Percentiles rank a stretch among this genome's conserved stretches.
phyloP scores from a whole-genome alignment of 805 yeast species.

The Saturnispora kantuleensis region DNA sequence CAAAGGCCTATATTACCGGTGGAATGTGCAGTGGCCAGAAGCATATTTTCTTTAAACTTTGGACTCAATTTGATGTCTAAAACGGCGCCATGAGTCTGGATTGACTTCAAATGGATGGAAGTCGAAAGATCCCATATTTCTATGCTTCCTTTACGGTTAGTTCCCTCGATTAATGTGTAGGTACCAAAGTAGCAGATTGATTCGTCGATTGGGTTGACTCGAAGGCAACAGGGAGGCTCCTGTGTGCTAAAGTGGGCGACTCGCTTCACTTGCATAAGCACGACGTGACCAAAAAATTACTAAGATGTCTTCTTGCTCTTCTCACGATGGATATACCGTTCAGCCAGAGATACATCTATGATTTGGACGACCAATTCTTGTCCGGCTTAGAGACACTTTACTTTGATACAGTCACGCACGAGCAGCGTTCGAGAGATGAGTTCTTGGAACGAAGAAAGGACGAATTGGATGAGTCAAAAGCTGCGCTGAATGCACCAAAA shows the following conservation, averaged over 20 bases:
- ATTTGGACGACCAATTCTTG: conserved; percentile 31
- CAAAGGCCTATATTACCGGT: conserved; percentile 68
- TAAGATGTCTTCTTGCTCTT: not conserved
- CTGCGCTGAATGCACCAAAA: not conserved
- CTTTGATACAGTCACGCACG: conserved; percentile 42
- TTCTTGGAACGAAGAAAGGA: conserved; percentile 13
- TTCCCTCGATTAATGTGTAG: conserved; percentile 56
- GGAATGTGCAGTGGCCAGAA: conserved; percentile 63
- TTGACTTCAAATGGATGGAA: conserved; percentile 11
- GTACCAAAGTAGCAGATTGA: conserved; percentile 61
- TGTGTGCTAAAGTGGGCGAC: conserved; percentile 31
- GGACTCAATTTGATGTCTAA: conserved; percentile 69
- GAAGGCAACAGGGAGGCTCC: conserved; percentile 78
- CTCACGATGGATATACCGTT: conserved; percentile 8
- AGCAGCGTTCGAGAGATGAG: conserved; percentile 18
- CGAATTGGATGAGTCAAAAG: conserved; percentile 5
- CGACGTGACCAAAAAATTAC: not conserved
- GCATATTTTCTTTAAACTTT: conserved; percentile 16
- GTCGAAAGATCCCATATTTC: conserved; percentile 27
- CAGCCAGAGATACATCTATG: conserved; percentile 40
- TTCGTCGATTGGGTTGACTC: conserved; percentile 43
- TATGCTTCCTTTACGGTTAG: conserved; percentile 54
- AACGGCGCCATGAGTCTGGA: conserved; percentile 48
- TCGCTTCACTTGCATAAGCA: conserved; percentile 13
- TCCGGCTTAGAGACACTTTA: conserved; percentile 41